phyloP scores from a whole-genome alignment of 495 filamentous ascomycete species.

The Aspergillus homomorphus region DNA sequence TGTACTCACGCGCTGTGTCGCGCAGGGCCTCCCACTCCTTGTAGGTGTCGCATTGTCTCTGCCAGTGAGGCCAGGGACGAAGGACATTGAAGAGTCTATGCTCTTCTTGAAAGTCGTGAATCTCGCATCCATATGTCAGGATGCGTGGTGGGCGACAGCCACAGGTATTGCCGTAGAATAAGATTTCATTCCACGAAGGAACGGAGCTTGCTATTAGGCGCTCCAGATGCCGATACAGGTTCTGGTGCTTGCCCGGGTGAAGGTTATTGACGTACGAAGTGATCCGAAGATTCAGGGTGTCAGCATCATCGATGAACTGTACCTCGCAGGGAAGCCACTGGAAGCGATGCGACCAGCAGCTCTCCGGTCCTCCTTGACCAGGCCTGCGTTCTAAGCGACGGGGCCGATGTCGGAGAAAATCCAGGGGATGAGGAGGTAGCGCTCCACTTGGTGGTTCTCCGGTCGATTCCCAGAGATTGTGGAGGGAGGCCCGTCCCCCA shows the following conservation, averaged over 20 bases:
- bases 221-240: slow-evolving; percentile 49
- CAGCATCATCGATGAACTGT: too few species aligned
- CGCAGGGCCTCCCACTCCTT: too few species aligned
- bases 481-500: background rate
- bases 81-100: too few species aligned
- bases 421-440: background rate
- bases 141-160: too few species aligned
- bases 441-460: background rate
- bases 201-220: slow-evolving; percentile 43
- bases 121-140: too few species aligned
- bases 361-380: background rate
- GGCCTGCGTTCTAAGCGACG: background rate
- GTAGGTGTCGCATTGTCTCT: too few species aligned
- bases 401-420: background rate
- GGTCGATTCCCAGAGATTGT: background rate
- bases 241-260: slow-evolving; percentile 43
- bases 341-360: background rate
- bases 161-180: too few species aligned
- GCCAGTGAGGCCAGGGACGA: too few species aligned
- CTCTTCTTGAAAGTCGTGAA: too few species aligned
- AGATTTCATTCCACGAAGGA: slow-evolving; percentile 52
- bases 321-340: too few species aligned
- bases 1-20: slow-evolving; percentile 11
- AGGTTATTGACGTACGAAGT: slow-evolving; percentile 61
- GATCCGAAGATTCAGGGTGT: too few species aligned